Percentiles rank a stretch among this genome's conserved stretches.
Evolutionary conservation across 2,329 filamentous ascomycete species (phyloP).

Genomic region (Diplodia mutila): DNA sequence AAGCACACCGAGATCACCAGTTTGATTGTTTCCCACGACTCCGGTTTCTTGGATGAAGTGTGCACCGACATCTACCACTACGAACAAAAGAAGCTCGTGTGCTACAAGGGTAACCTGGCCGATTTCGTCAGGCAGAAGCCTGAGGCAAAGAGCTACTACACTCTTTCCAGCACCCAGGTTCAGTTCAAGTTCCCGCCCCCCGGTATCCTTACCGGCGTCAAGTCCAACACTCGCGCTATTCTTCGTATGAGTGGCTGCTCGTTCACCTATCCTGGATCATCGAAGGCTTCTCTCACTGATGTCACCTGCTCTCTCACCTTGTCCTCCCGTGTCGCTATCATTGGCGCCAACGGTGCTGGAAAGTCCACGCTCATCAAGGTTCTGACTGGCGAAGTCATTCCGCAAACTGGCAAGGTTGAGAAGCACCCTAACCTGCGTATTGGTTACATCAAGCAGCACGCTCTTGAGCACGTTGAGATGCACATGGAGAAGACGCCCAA

Average conservation of each 20-base stretch:
- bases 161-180: conserved; percentile 81
- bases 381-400: conserved; percentile 88
- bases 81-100: conserved; percentile 92
- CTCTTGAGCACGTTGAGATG: conserved; percentile 98
- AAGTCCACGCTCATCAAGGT: conserved; percentile 99
- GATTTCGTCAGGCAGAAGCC: conserved; percentile 87
- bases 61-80: conserved; percentile 99
- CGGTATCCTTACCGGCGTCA: conserved; percentile 91
- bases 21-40: conserved; percentile 98
- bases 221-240: conserved; percentile 90
- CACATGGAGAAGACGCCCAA: conserved; percentile 99
- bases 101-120: conserved; percentile 80
- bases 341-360: conserved; percentile 95
- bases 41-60: conserved; percentile 92
- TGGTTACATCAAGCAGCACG: conserved; percentile 99
- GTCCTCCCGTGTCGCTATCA: conserved; percentile 92
- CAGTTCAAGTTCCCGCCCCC: conserved; percentile 99
- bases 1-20: conserved; percentile 95
- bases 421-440: conserved; percentile 99
- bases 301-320: conserved; percentile 87
- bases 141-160: conserved; percentile 98
- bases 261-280: conserved; percentile 88
- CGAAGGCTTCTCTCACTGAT: conserved; percentile 84
- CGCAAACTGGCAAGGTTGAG: conserved; percentile 82
- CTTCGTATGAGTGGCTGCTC: conserved; percentile 91